Conservation (phyloP, 768 basidiomycete genomes). For the Pulveroboletus sp. region DNA sequence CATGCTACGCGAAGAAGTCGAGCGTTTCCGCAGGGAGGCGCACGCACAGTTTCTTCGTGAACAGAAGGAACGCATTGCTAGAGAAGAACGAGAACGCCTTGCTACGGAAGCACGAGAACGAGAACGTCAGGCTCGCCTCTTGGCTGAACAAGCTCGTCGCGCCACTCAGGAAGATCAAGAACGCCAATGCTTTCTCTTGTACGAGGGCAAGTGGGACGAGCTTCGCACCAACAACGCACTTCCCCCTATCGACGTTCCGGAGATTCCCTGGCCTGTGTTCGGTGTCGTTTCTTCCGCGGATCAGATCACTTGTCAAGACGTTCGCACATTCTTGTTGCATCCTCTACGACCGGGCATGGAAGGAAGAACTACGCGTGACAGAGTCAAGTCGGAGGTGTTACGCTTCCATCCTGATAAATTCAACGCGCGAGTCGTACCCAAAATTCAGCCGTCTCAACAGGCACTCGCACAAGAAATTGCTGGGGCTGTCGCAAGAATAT, state of each 20-base stretch:
- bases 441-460: constrained; percentile 32
- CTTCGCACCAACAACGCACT: constrained; percentile 23
- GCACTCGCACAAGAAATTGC: constrained; percentile 33
- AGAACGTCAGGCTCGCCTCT: constrained; percentile 18
- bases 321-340: constrained; percentile 40
- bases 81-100: constrained; percentile 17
- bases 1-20: constrained; percentile 12
- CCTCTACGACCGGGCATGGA: constrained; percentile 26
- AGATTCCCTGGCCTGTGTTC: constrained; percentile 46
- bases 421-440: constrained; percentile 32
- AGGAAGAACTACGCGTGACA: constrained; percentile 32
- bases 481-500: constrained; percentile 36
- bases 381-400: constrained; percentile 41
- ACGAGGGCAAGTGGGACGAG: constrained; percentile 36
- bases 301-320: constrained; percentile 33
- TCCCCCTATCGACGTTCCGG: constrained; percentile 23
- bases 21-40: constrained; percentile 8
- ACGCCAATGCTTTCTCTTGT: constrained; percentile 18
- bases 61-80: constrained; percentile 12
- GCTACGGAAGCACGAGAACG: neutral
- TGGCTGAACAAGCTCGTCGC: constrained; percentile 18
- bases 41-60: constrained; percentile 6
- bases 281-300: constrained; percentile 12
- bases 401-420: constrained; percentile 58
- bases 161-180: constrained; percentile 6